These are phyloP conservation scores for Kregervanrija pseudodelftensis DNA, from an alignment of 805 yeast species.

Conservation along the genomic window DNA sequence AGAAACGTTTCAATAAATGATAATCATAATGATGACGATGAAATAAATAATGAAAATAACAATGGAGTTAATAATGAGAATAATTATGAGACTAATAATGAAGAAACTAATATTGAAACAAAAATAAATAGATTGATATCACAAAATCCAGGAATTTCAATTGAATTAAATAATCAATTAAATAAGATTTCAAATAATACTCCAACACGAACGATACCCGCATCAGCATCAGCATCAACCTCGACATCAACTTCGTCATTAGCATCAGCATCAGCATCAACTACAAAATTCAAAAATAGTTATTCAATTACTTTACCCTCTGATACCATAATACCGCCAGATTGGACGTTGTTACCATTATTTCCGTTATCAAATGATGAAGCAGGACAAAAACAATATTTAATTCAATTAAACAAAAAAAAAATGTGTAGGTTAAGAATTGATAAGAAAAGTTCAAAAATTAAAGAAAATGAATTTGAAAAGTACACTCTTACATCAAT, in stretches of 20 bases:
- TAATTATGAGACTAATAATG: not conserved
- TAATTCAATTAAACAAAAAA: too few species aligned
- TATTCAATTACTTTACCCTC: not conserved
- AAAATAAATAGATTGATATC: too few species aligned
- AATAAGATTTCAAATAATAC: not conserved
- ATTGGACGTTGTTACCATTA: conserved; percentile 23
- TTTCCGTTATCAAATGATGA: not conserved
- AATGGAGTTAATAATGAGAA: not conserved
- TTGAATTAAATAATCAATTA: too few species aligned
- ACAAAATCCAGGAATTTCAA: too few species aligned
- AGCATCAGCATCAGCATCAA: not conserved
- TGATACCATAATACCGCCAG: conserved; percentile 23
- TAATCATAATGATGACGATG: not conserved
- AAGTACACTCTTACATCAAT: too few species aligned
- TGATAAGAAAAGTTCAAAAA: too few species aligned
- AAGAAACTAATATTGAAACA: not conserved
- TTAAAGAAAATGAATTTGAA: too few species aligned
- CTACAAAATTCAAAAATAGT: too few species aligned
- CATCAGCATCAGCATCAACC: not conserved
- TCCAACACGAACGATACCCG: not conserved
- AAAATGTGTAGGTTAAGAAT: too few species aligned
- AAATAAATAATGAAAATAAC: not conserved
- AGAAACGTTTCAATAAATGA: not conserved
- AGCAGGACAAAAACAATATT: too few species aligned
- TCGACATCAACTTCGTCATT: not conserved